Evolutionary conservation across 495 filamentous ascomycete genomes (phyloP), one percentile per base, ranked within the genome.

Genomic region (Talaromyces thailandensis): DNA sequence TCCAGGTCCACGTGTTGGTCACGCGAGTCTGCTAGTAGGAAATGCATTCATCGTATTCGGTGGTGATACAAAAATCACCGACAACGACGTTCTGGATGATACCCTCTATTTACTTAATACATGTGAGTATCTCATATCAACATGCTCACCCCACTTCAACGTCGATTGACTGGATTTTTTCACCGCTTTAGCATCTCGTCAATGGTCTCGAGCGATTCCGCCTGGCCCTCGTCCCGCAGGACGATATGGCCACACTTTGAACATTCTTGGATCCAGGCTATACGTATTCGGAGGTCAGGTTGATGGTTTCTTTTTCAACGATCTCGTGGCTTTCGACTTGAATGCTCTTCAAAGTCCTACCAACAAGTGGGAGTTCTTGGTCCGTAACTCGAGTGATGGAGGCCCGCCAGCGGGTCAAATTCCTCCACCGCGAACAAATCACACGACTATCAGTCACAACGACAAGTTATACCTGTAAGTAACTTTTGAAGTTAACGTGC

Each of bases 1-100:
- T 0, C 95, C 95, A 0, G 94, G 95, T 5, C 93, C 95, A 3
- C 84, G 95, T 77, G 95, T 99, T 37, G 95, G 95, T 11, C 95
- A 99, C 79, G 83, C 94, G 5, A 92, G 91, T 78, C 80, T 99
- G 70, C 79, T 99, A 7, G 95, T 98, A 37, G 95, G 95, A 24
- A 99, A 99, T 77, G 95, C 95, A 1, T 99, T 97, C 69, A 99
- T 99, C 66, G 94, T 99, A 14, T 99, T 96, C 71, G 95, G 95
- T 26, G 95, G 95, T 67, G 95, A 99, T 71, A 99, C 95, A 25
- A 98, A 98, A 75, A 86, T 95, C 68, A 92, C 98, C 64, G 93
- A 97, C 64, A 83, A 81, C 6, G 95, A 99, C 73, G 79, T 89
- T 31, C 72, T 99, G 58, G 95, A 99, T 67, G 93, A 98, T 74